Percentiles rank a stretch among this genome's conserved stretches.
phyloP scores from a whole-genome alignment of 2,329 filamentous ascomycete genomes.

The Sporothrix curviconia region DNA sequence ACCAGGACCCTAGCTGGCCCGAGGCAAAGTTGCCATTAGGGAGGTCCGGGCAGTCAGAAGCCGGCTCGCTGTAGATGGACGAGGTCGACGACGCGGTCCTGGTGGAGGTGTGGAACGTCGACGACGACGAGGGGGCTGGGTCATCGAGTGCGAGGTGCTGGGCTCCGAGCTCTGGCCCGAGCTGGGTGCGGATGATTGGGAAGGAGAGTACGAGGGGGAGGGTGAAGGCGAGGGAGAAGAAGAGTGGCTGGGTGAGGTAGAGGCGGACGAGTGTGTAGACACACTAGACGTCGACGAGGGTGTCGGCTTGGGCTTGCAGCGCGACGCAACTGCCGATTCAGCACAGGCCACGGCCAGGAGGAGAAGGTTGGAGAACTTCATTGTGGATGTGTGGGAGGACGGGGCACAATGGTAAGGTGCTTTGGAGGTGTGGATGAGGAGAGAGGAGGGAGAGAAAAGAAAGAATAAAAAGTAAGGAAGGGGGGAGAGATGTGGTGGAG shows the following conservation, averaged over 20 bases:
- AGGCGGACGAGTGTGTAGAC: too few relatives aligned
- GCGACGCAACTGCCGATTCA: background rate
- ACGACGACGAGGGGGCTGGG: background rate
- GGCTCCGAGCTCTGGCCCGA: too few relatives aligned
- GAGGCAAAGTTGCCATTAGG: background rate
- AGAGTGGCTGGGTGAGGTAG: background rate
- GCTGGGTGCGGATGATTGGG: background rate
- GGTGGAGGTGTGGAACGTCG: background rate
- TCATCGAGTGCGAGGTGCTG: background rate
- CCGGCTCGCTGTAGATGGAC: background rate
- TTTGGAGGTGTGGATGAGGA: background rate
- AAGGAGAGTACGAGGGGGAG: background rate
- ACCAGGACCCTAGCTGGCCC: background rate
- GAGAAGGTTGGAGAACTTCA: background rate
- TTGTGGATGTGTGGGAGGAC: background rate
- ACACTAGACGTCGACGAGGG: background rate
- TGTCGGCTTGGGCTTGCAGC: background rate
- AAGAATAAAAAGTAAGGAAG: too few relatives aligned
- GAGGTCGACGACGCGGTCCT: background rate
- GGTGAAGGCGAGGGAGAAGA: background rate
- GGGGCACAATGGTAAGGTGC: too few relatives aligned
- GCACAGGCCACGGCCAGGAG: conserved; percentile 4
- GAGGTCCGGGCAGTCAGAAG: background rate
- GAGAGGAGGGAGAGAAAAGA: background rate
- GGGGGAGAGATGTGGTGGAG: too few relatives aligned